phyloP scores from a whole-genome alignment of 306 rosid species.

The Castanea crenata region DNA sequence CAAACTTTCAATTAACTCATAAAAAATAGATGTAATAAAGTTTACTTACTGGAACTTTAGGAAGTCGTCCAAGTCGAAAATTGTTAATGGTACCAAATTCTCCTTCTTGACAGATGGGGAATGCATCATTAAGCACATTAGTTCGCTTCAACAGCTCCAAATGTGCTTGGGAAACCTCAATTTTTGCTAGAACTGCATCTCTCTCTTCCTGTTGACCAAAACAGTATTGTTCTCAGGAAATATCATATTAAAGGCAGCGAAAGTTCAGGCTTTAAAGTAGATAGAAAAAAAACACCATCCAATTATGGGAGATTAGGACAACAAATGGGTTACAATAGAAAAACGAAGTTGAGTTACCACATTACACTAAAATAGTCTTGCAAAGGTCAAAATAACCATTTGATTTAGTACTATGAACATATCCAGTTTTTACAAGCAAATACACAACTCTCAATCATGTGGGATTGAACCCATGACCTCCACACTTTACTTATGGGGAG shows the following conservation, averaged over 20 bases:
- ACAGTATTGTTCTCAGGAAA: constrained; percentile 9
- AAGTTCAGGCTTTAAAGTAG: constrained; percentile 13
- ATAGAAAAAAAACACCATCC: background rate
- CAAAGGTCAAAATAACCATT: background rate
- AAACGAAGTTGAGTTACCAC: background rate
- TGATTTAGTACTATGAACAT: background rate
- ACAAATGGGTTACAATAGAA: background rate
- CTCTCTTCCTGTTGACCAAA: constrained; percentile 83
- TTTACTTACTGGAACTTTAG: constrained; percentile 81
- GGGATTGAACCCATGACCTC: background rate
- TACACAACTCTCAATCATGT: background rate
- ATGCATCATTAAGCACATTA: constrained; percentile 92
- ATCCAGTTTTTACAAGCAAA: background rate
- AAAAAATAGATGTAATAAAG: constrained; percentile 3
- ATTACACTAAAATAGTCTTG: background rate
- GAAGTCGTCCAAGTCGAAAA: constrained; percentile 96
- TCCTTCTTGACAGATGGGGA: constrained; percentile 95
- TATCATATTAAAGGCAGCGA: background rate
- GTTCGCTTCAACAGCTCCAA: constrained; percentile 87
- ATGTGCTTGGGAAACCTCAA: constrained; percentile 98
- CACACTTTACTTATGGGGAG: background rate
- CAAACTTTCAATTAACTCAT: constrained; percentile 12
- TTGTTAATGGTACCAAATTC: constrained; percentile 96
- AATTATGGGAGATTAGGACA: background rate
- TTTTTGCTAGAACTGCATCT: constrained; percentile 87